Evolutionary conservation across 176 grass and related monocot species (phyloP), one percentile per base, ranked within the genome.

Genomic region (Oryza glumipatula): DNA sequence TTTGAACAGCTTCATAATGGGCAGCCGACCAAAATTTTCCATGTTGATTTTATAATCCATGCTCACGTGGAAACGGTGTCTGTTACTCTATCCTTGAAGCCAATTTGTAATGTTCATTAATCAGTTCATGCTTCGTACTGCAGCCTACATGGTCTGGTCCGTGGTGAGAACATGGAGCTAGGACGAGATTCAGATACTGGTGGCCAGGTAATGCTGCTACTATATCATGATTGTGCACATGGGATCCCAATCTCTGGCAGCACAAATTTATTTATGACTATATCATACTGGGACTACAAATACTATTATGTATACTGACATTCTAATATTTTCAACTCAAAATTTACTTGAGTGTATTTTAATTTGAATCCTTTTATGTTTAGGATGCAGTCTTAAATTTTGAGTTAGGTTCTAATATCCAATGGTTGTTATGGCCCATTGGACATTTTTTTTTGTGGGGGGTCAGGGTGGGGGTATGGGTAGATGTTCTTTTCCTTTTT

Each of bases 81-180:
- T 78, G 11, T 44, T 9, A 44, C 43, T 44, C 43, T 44, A 9
- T 49, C 15, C 49, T 83, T 65, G 48, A 23, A 72, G 35, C 64
- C 41, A 38, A 45, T 48, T 32, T 72, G 4, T 45, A n/a, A 22
- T 61, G 66, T 86, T 67, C 30, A 7, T 67, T 81, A 82, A 82
- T 41, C 51, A 70, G 16, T 91, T 36, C 58, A 47, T 78, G 41
- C 63, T 70, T 76, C 45, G 4, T 68, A 15, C 32, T 79, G 68
- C 86, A 94, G 92, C 65, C 70, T 94, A 85, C 92, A 94, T 85
- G 92, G 92, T 85, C 81, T 94, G 74, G 90, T 94, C 74, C 89
- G 92, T 81, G 89, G 92, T 80, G 92, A 94, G 78, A 89, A 94
- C 76, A 94, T 94, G 92, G 92, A 94, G 86, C 92, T 94, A 82